Conservation (phyloP, 495 filamentous ascomycete species). For the Penicillium soppii region DNA sequence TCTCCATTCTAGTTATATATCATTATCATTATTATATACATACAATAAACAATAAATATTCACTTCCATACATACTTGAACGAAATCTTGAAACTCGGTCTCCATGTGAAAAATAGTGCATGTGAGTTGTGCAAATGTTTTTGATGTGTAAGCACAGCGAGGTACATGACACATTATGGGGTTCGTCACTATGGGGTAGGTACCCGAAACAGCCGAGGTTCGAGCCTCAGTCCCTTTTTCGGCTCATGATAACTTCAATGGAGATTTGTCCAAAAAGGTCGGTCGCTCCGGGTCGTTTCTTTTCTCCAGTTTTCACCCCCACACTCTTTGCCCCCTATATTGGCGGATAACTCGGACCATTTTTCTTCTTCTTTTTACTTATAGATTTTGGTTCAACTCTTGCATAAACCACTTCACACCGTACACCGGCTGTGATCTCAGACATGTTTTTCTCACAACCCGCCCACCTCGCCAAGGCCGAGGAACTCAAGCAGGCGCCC, state of each 20-base stretch:
- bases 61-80: not conserved
- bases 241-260: conserved; percentile 9
- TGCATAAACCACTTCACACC: no score
- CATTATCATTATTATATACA: no score
- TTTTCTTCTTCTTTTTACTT: not conserved
- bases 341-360: not conserved
- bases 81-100: not conserved
- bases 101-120: conserved; percentile 14
- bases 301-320: conserved; percentile 16
- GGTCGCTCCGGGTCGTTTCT: conserved; percentile 14
- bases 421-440: no score
- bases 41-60: not conserved
- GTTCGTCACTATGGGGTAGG: not conserved
- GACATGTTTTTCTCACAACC: conserved; percentile 45
- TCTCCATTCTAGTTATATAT: not conserved
- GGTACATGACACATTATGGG: conserved; percentile 9
- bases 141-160: conserved; percentile 10
- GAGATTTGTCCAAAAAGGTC: conserved; percentile 19
- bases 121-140: conserved; percentile 15
- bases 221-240: conserved; percentile 1
- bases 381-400: not conserved
- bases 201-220: conserved; percentile 7
- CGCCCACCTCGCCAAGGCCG: conserved; percentile 40
- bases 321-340: conserved; percentile 10
- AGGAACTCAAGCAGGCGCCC: conserved; percentile 41